Evolutionary conservation across 1,139 yeast species (phyloP), one percentile per base, ranked within the genome.

Genomic region (Suhomyces atakaporum): DNA sequence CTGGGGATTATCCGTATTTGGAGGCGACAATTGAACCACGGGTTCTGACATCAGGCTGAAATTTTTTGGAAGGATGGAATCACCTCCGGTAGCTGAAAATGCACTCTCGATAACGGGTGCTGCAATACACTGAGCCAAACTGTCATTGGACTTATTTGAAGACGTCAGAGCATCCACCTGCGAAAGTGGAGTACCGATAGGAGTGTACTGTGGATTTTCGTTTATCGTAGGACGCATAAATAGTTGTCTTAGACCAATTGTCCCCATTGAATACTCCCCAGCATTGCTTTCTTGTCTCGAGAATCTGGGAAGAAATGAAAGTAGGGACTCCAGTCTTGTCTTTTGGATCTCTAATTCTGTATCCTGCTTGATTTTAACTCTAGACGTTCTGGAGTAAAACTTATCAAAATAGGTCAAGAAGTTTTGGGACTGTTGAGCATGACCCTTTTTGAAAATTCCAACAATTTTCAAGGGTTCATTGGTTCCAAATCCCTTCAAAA

Each of bases 361-460:
- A 18, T 23, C 33, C 16, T 25, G 23, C 18, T 18, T 31, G 16
- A 31, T 25, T 10, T 15, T 20, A 14, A 28, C 13, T 5, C 10
- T n/a, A 6, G 5, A 5, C n/a, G n/a, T 22, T 5, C 25, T 22
- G 5, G 12, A 22, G 20, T 18, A 18, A 8, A 18, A 18, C 20
- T 18, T 18, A 8, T 18, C 20, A 8, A 18, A 18, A 18, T 22
- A 22, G 7, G 13, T 22, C 25, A 22, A 22, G 6, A n/a, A 11
- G n/a, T 6, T 22, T 22, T 22, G 13, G 20, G 20, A 8, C 15
- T 25, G 16, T 25, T 12, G 27, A 12, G 15, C 27, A 9, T 13
- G 20, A 12, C 16, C 13, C 16, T 11, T 11, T 25, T 25, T 25
- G 16, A 25, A 25, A 7, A 25, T 12, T 5, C 9, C 16, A 25